Base-by-base conservation (phyloP, 2,329 filamentous ascomycete species). In the Teratosphaeriaceae sp. region DNA sequence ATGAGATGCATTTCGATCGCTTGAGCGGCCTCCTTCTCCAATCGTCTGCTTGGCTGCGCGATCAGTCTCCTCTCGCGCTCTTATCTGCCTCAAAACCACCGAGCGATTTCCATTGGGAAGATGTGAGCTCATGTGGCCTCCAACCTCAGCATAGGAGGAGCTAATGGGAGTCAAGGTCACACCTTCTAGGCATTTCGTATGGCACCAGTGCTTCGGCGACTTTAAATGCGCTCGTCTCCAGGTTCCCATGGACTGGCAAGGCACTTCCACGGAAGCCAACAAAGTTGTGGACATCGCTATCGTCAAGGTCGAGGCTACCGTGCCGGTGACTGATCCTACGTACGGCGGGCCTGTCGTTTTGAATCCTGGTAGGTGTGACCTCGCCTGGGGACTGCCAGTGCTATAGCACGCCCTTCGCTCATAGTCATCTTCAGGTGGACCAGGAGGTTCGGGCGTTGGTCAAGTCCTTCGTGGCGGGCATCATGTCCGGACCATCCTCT, bases 211-310 rank as follows among this genome's bases (percentile, higher is more conserved):
- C 52, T 72, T 64, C 43, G 62, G 63, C 43, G 65, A 60, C 3
- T 69, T 70, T 44, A 62, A 71, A 50, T 75, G 72, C 46, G 68
- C 72, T n/a, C 63, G 66, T 3, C 56, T 75, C 1, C 56, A 67
- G 31, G 67, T 75, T 0, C 72, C 72, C 0, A 66, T 75, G 53
- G 69, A 65, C 50, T 71, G 69, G 56, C 56, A 62, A 26, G 54
- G 55, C 3, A 44, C 50, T 2, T 54, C 65, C 31, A 47, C 53
- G 18, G 40, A 26, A 39, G 59, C 38, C 51, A 58, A 58, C 60
- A 34, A 54, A 55, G 56, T 49, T 16, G 62, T 71, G 9, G 61
- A 62, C 3, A 46, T 75, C 15, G 71, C 71, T 5, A 48, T 75
- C 3, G 61, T 66, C 20, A 69, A 65, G 35, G 56, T 72, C 5